Base-by-base conservation (phyloP, 768 basidiomycete genomes). In the Tylopilus sp. region DNA sequence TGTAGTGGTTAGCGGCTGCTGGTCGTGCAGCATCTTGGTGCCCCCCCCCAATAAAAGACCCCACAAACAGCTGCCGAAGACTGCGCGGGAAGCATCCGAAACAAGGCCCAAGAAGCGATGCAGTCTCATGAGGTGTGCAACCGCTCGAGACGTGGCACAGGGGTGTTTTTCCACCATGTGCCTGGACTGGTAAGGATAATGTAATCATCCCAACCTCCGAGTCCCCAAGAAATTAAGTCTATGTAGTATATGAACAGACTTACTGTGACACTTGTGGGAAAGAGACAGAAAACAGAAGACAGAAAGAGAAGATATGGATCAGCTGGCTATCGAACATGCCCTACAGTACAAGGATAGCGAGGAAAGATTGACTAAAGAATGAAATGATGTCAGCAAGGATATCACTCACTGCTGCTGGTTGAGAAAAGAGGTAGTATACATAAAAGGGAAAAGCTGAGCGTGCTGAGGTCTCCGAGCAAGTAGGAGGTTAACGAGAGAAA, bases 161-260 rank as follows among this genome's bases (percentile, higher is more conserved):
- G n/a, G n/a, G n/a, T n/a, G n/a, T n/a, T n/a, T n/a, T n/a, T n/a
- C n/a, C n/a, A n/a, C n/a, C n/a, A n/a, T n/a, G n/a, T n/a, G n/a
- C n/a, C n/a, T n/a, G n/a, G n/a, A n/a, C n/a, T n/a, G n/a, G n/a
- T n/a, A n/a, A n/a, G n/a, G n/a, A n/a, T n/a, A n/a, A 6, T 18
- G 36, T 8, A 36, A 36, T n/a, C 12, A 12, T 18, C 23, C 26
- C 11, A 30, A 22, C 21, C 36, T 42, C 28, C 13, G 13, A 26
- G 18, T 44, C 50, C 50, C 61, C 61, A 17, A 46, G 18, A 47
- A 25, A 59, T 52, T 53, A 60, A 51, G 60, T 61, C 61, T 57
- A 50, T 47, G 50, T 53, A 60, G 49, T 61, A 46, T 62, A 62
- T 57, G 42, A 5, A 61, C 57, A 61, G 51, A 49, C 43, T 59